phyloP scores from a whole-genome alignment of 108 stramenopile species.

The Skeletonema marinoi region DNA sequence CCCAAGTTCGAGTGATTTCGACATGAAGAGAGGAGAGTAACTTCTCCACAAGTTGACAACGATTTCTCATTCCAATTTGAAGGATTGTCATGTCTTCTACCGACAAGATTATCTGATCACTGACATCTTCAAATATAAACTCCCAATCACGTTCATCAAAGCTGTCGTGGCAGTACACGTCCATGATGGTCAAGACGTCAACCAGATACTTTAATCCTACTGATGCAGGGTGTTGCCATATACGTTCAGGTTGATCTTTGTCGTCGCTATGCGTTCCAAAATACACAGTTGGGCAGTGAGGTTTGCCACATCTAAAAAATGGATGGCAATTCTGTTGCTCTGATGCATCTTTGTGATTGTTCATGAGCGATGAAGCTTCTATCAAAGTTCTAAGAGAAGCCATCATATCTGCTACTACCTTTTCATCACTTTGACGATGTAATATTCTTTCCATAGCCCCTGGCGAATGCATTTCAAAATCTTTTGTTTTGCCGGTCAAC shows the following conservation, averaged over 20 bases:
- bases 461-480: background rate
- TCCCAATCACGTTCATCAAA: slow-evolving; percentile 39
- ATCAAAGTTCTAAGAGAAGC: slow-evolving; percentile 43
- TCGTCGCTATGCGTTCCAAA: background rate
- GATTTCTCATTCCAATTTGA: slow-evolving; percentile 54
- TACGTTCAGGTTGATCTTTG: background rate
- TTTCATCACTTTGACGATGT: slow-evolving; percentile 50
- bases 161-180: slow-evolving; percentile 47
- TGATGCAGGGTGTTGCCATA: slow-evolving; percentile 50
- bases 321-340: background rate
- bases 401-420: slow-evolving; percentile 53
- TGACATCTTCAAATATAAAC: slow-evolving; percentile 18
- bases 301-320: slow-evolving; percentile 9
- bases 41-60: slow-evolving; percentile 36
- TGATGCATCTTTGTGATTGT: slow-evolving; percentile 2
- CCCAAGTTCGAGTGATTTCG: slow-evolving; percentile 64
- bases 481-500: background rate
- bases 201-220: slow-evolving; percentile 34
- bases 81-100: slow-evolving; percentile 33
- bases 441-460: slow-evolving; percentile 19
- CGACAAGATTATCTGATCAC: background rate
- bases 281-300: slow-evolving; percentile 38
- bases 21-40: slow-evolving; percentile 48
- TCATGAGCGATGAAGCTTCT: slow-evolving; percentile 24
- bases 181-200: slow-evolving; percentile 49